Evolutionary conservation across 2,329 filamentous ascomycete species (phyloP).

Genomic region (Diaporthe sp.): DNA sequence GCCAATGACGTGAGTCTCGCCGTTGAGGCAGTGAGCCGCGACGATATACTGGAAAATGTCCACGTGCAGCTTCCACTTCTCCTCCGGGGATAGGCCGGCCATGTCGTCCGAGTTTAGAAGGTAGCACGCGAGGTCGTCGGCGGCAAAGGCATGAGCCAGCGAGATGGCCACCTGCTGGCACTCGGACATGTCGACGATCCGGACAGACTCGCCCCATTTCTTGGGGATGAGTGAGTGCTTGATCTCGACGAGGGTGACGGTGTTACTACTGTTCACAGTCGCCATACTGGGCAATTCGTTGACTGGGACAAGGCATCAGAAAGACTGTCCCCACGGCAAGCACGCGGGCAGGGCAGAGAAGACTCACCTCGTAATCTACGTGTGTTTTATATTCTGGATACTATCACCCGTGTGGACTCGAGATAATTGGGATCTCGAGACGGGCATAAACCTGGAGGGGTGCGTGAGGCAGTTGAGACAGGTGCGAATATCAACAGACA

Average conservation of each 20-base stretch:
- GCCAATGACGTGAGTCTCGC: constrained; percentile 80
- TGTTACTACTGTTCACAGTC: constrained; percentile 49
- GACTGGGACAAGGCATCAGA: not conserved
- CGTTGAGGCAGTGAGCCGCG: constrained; percentile 80
- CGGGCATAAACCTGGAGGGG: constrained; percentile 69
- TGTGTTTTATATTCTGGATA: constrained; percentile 66
- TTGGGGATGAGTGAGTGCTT: constrained; percentile 64
- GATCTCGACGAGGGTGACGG: constrained; percentile 48
- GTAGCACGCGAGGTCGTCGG: constrained; percentile 81
- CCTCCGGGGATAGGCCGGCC: constrained; percentile 70
- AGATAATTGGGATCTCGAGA: constrained; percentile 67
- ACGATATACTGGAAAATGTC: constrained; percentile 83
- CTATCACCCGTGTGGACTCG: constrained; percentile 68
- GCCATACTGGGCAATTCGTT: constrained; percentile 56
- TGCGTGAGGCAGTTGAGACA: constrained; percentile 69
- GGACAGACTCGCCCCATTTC: constrained; percentile 68
- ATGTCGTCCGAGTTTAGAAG: constrained; percentile 80
- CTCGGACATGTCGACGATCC: constrained; percentile 74
- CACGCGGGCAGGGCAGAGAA: not conserved
- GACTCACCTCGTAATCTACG: constrained; percentile 41
- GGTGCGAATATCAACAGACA: constrained; percentile 70
- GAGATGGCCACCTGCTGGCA: constrained; percentile 78
- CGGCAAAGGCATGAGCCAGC: constrained; percentile 82
- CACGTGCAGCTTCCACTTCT: constrained; percentile 82
- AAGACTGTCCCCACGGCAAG: not conserved